These are phyloP conservation scores for Nicotiana benthamiana DNA, from an alignment of 257 asterid species.

Conservation along the genomic window DNA sequence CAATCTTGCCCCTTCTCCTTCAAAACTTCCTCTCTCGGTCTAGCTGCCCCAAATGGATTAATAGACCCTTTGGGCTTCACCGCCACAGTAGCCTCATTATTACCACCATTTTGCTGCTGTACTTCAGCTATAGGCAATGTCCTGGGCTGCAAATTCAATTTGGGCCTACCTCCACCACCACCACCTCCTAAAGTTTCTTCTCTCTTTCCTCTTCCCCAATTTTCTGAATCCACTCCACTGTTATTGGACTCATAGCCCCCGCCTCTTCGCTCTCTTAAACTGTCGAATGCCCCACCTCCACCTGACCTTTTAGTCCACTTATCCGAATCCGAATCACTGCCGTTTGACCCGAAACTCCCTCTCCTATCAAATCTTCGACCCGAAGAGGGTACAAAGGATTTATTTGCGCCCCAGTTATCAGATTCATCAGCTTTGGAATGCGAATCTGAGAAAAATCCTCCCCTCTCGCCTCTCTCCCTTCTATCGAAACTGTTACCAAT, in stretches of 20 bases:
- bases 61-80: slow-evolving; percentile 58
- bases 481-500: slow-evolving; percentile 54
- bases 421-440: slow-evolving; percentile 77
- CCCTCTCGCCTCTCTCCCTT: slow-evolving; percentile 74
- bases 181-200: slow-evolving; percentile 6
- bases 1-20: slow-evolving; percentile 91
- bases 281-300: slow-evolving; percentile 14
- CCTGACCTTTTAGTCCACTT: slow-evolving; percentile 50
- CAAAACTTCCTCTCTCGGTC: slow-evolving; percentile 98
- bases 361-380: slow-evolving; percentile 53
- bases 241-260: neutral
- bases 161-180: slow-evolving; percentile 14
- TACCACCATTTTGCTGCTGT: slow-evolving; percentile 18
- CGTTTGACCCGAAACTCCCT: slow-evolving; percentile 54
- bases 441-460: slow-evolving; percentile 78
- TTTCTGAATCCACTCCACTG: slow-evolving; percentile 6
- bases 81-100: slow-evolving; percentile 8
- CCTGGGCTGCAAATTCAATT: slow-evolving; percentile 36
- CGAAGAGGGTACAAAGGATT: slow-evolving; percentile 62
- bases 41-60: slow-evolving; percentile 83
- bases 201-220: slow-evolving; percentile 18
- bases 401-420: slow-evolving; percentile 77
- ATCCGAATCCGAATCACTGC: slow-evolving; percentile 58
- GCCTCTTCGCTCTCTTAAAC: slow-evolving; percentile 14
- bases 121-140: slow-evolving; percentile 31